These are phyloP conservation scores for Paraphaeosphaeria minitans DNA, from an alignment of 2,329 filamentous ascomycete genomes.

Conservation along the genomic window DNA sequence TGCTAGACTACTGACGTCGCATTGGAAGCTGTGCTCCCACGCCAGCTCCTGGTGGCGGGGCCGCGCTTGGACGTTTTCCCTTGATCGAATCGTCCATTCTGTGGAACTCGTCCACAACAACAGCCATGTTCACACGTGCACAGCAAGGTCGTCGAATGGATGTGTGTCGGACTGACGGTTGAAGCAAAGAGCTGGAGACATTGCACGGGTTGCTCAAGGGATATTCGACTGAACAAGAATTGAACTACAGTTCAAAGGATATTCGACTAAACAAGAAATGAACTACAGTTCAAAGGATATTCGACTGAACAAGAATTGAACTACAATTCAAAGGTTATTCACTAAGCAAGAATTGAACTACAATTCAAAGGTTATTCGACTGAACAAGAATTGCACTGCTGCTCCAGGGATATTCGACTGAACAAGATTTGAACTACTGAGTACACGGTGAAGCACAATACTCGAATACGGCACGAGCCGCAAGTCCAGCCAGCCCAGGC, in stretches of 20 bases:
- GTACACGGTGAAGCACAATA: not conserved
- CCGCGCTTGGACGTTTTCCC: constrained; percentile 13
- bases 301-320: too few species aligned
- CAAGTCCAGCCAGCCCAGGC: not conserved
- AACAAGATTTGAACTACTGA: not conserved
- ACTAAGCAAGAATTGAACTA: too few species aligned
- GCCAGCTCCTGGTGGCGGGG: constrained; percentile 9
- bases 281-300: too few species aligned
- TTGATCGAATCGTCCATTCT: constrained; percentile 13
- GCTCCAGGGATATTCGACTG: too few species aligned
- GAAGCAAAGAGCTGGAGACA: not conserved
- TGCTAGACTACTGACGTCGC: constrained; percentile 24
- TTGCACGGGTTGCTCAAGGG: not conserved
- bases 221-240: not conserved
- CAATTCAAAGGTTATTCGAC: not conserved
- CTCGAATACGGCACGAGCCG: not conserved
- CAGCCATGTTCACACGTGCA: not conserved
- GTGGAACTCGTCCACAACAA: not conserved
- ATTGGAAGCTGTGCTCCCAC: constrained; percentile 8
- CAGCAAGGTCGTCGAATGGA: not conserved
- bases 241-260: too few species aligned
- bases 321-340: too few species aligned
- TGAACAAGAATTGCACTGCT: not conserved
- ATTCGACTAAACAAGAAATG: too few species aligned
- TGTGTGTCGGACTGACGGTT: not conserved